phyloP scores from a whole-genome alignment of 2,329 filamentous ascomycete species.

The Apiospora malaysiana region DNA sequence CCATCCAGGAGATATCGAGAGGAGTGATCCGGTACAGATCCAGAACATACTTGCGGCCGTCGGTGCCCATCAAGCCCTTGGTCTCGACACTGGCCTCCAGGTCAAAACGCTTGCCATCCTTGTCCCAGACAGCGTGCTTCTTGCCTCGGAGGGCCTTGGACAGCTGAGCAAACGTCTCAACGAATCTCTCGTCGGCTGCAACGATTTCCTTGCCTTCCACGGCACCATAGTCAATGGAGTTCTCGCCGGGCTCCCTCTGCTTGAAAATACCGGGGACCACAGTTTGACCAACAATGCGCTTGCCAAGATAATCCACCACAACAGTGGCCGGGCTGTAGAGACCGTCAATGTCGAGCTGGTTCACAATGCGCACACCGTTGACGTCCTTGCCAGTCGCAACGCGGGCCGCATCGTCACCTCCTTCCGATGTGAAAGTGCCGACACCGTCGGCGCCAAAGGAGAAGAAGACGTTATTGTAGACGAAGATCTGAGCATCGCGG shows the following conservation, averaged over 20 bases:
- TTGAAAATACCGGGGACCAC: conserved; percentile 99
- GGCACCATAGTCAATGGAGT: conserved; percentile 98
- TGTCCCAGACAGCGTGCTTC: conserved; percentile 97
- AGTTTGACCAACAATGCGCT: conserved; percentile 95
- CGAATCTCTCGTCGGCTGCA: conserved; percentile 87
- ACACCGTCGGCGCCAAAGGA: conserved; percentile 98
- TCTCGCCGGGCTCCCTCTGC: conserved; percentile 94
- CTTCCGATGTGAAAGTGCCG: conserved; percentile 94
- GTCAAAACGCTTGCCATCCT: conserved; percentile 87
- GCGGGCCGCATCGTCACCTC: conserved; percentile 93
- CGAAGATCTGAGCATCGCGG: conserved; percentile 94
- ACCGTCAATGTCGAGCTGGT: conserved; percentile 94
- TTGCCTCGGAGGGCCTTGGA: conserved; percentile 92
- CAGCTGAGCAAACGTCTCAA: conserved; percentile 83
- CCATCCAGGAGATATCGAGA: conserved; percentile 88
- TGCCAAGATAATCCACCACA: conserved; percentile 95
- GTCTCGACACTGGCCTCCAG: conserved; percentile 96
- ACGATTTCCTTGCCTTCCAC: conserved; percentile 97
- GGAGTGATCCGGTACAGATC: conserved; percentile 95
- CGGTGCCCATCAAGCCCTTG: conserved; percentile 95
- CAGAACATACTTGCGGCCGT: conserved; percentile 96
- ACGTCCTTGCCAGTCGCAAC: conserved; percentile 98
- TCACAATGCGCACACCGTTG: conserved; percentile 89
- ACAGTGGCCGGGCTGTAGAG: conserved; percentile 96
- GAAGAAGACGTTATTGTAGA: conserved; percentile 99